These are phyloP conservation scores for Galerina sulciceps DNA, from an alignment of 768 basidiomycete genomes.

Conservation along the genomic window DNA sequence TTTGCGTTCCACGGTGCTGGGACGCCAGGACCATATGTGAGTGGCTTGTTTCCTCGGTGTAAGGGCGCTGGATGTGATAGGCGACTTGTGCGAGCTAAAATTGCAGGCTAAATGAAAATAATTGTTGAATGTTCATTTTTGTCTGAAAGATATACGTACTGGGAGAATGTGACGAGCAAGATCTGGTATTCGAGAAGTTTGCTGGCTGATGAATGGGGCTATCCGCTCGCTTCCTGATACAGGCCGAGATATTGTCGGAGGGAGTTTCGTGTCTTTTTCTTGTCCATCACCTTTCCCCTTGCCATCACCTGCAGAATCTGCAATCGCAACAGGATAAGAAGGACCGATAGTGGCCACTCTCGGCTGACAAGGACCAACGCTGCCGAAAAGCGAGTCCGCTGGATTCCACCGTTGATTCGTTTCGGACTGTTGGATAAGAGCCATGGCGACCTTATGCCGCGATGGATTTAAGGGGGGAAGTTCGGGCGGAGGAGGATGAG, in stretches of 20 bases:
- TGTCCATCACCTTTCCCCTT: constrained; percentile 38
- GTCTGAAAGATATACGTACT: constrained; percentile 44
- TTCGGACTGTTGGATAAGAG: constrained; percentile 63
- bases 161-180: constrained; percentile 70
- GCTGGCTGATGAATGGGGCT: constrained; percentile 66
- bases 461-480: constrained; percentile 57
- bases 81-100: constrained; percentile 62
- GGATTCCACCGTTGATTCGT: constrained; percentile 67
- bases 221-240: constrained; percentile 53
- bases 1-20: constrained; percentile 59
- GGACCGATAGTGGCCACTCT: constrained; percentile 68
- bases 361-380: constrained; percentile 61
- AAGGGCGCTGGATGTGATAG: constrained; percentile 70
- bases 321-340: constrained; percentile 61
- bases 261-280: constrained; percentile 58
- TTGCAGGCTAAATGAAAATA: constrained; percentile 44
- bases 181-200: constrained; percentile 67
- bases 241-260: constrained; percentile 48
- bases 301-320: constrained; percentile 24
- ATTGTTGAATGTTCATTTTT: not conserved
- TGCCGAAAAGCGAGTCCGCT: constrained; percentile 66
- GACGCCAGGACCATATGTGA: constrained; percentile 51
- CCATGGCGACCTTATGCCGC: constrained; percentile 78
- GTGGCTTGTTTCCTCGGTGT: constrained; percentile 50
- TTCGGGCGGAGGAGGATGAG: constrained; percentile 60